Evolutionary conservation across 352 stramenopile genomes (phyloP), one percentile per base, ranked within the genome.

Genomic region (Elongisporangium senticosum): DNA sequence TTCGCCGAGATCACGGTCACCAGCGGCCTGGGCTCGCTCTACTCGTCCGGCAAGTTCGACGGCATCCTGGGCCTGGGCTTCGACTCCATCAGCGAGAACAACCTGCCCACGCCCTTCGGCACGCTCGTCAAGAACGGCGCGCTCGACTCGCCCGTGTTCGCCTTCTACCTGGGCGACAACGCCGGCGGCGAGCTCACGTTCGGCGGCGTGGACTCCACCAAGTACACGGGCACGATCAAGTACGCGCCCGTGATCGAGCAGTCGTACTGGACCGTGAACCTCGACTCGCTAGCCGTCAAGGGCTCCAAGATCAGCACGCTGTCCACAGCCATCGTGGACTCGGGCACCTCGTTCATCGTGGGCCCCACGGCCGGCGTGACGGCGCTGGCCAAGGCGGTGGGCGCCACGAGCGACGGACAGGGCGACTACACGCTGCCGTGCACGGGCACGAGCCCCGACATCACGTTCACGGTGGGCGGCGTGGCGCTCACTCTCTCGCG

Each of bases 1-100:
- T 97, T 97, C 63, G 90, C 88, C 6, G 86, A 96, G 69, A 75
- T 97, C 14, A 75, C 83, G 51, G 84, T 97, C 77, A 92, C 89
- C 3, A 89, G 77, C 58, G 93, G 91, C 47, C 74, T 98, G 10
- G 93, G 93, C n/a, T n/a, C 54, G 91, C 8, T 87, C 83, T 98
- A 95, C 67, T 79, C 74, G 23, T 58, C 96, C 7, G 91, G 89
- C 51, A 95, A 97, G 48, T 98, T 98, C 68, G 93, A 98, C 75
- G 93, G 93, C 37, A 96, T 98, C 59, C 73, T 97, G 39, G 93
- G 93, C 61, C 63, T 97, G 14, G 93, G 75, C 51, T 98, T 97
- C 56, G 79, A 89, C 51, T 69, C 74, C 33, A 90, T 98, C 62
- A 81, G 68, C 28, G 78, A 96, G 33, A 87, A 87, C 48, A 71